A percentile compares a stretch with the other conserved stretches of the same genome.
phyloP scores from a whole-genome alignment of 2,329 filamentous ascomycete genomes.

The Colletotrichum sp. region DNA sequence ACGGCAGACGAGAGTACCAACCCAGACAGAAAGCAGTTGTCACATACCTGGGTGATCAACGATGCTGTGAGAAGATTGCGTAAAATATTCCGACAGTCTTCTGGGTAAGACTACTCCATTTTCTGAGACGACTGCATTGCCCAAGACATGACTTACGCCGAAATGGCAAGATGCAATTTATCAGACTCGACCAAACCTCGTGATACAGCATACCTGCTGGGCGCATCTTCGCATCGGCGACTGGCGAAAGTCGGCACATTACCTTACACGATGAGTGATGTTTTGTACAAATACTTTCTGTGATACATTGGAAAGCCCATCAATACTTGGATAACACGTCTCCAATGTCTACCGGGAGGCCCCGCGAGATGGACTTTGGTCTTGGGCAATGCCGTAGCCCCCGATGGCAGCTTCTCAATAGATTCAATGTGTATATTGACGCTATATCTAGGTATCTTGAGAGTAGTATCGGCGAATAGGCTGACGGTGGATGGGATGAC shows the following conservation, averaged over 20 bases:
- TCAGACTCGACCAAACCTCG: not conserved
- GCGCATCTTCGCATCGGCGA: not conserved
- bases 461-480: not conserved
- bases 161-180: not conserved
- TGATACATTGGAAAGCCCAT: not conserved
- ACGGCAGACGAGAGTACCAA: not conserved
- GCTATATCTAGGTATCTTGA: not conserved
- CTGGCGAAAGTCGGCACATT: not conserved
- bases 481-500: not conserved
- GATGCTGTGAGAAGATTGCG: too few species aligned
- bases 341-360: not conserved
- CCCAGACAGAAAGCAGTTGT: too few species aligned
- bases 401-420: not conserved
- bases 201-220: not conserved
- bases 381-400: not conserved
- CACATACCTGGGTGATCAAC: too few species aligned
- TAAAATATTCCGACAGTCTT: too few species aligned
- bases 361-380: not conserved
- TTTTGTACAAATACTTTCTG: not conserved
- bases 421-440: not conserved
- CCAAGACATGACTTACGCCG: not conserved
- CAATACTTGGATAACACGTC: rapidly evolving
- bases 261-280: not conserved
- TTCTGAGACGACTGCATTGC: not conserved
- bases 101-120: too few species aligned